Percentiles rank a stretch among this genome's conserved stretches.
These are phyloP conservation scores for Coniella vitis DNA, from an alignment of 2,329 filamentous ascomycete genomes.

Conservation along the genomic window DNA sequence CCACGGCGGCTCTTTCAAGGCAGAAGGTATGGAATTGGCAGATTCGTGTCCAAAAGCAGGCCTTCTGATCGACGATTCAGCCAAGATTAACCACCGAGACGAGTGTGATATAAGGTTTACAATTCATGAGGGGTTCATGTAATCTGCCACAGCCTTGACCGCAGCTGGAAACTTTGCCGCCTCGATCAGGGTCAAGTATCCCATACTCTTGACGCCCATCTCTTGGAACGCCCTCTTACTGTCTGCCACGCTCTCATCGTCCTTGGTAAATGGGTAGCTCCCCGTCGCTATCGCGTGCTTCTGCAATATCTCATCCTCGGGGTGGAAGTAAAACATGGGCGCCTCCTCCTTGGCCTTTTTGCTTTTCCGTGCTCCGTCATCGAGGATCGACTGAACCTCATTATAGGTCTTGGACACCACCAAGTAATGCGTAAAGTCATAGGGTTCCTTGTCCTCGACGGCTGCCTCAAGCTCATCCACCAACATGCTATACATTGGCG, in stretches of 20 bases:
- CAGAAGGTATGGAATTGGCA: too few species aligned
- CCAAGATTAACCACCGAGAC: background rate
- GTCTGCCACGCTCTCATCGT: slow-evolving; percentile 76
- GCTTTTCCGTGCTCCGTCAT: slow-evolving; percentile 63
- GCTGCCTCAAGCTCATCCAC: slow-evolving; percentile 86
- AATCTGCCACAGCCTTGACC: slow-evolving; percentile 69
- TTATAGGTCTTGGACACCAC: slow-evolving; percentile 88
- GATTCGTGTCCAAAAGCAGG: background rate
- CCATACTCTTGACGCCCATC: slow-evolving; percentile 76
- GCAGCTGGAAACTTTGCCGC: slow-evolving; percentile 67
- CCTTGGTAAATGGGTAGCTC: slow-evolving; percentile 71
- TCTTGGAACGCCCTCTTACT: slow-evolving; percentile 94
- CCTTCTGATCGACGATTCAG: background rate
- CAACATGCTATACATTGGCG: slow-evolving; percentile 92
- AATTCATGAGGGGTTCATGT: slow-evolving; percentile 50
- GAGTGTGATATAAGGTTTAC: background rate
- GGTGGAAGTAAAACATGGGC: slow-evolving; percentile 83
- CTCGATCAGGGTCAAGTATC: slow-evolving; percentile 83
- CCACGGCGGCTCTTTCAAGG: too few species aligned
- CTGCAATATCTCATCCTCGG: slow-evolving; percentile 86
- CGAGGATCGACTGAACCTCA: slow-evolving; percentile 76
- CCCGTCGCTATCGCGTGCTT: slow-evolving; percentile 65
- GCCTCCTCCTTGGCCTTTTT: slow-evolving; percentile 50
- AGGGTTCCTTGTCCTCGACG: slow-evolving; percentile 83
- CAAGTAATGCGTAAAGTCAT: slow-evolving; percentile 88